phyloP scores from a whole-genome alignment of 1,284 basidiomycete species.

The Cystobasidiaceae sp. region DNA sequence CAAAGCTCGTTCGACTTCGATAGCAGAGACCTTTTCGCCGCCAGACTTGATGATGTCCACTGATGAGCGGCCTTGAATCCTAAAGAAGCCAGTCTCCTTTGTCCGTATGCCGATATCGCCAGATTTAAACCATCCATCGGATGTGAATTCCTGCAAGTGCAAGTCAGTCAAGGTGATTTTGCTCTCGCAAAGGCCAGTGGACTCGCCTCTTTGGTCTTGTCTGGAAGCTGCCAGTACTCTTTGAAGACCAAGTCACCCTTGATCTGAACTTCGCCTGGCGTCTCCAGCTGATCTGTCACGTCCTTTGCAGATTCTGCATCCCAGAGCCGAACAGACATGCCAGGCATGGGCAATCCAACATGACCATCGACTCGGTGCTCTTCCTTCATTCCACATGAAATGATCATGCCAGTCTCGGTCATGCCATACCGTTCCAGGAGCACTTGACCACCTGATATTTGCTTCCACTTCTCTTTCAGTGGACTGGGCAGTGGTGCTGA shows the following conservation, averaged over 20 bases:
- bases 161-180: too few relatives aligned
- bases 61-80: conserved; percentile 43
- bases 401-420: conserved; percentile 47
- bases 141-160: conserved; percentile 36
- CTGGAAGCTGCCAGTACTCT: conserved; percentile 45
- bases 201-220: conserved; percentile 40
- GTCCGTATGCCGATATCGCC: conserved; percentile 45
- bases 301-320: conserved; percentile 36
- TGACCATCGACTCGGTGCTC: conserved; percentile 44
- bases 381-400: conserved; percentile 44
- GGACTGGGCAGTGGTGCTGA: conserved; percentile 45
- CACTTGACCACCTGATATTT: conserved; percentile 44
- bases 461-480: conserved; percentile 44
- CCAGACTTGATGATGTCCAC: conserved; percentile 40
- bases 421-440: conserved; percentile 47
- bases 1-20: conserved; percentile 46
- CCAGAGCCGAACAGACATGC: conserved; percentile 44
- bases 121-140: conserved; percentile 47
- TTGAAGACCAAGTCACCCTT: conserved; percentile 43
- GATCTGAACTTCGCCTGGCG: conserved; percentile 45
- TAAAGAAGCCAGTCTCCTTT: conserved; percentile 38
- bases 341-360: conserved; percentile 44
- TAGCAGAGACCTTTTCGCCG: conserved; percentile 46
- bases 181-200: too few relatives aligned
- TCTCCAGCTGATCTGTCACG: conserved; percentile 35